Conservation (phyloP, 768 basidiomycete genomes). For the Pleurotus eryngii region DNA sequence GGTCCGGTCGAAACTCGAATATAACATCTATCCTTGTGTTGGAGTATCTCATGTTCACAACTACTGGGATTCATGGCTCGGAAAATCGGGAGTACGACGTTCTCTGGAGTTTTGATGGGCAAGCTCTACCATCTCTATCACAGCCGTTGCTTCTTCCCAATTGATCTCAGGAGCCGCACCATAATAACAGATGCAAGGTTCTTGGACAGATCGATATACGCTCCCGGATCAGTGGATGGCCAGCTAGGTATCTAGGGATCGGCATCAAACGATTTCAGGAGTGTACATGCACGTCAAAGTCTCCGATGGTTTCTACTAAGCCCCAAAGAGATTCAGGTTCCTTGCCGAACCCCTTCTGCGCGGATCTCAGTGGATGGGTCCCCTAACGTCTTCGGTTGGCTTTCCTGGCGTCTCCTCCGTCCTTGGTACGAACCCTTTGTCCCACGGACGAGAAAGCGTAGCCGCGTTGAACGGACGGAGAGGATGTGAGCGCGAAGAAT, state of each 20-base stretch:
- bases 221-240: conserved; percentile 57
- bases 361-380: conserved; percentile 39
- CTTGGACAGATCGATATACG: conserved; percentile 59
- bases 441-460: conserved; percentile 72
- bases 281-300: conserved; percentile 29
- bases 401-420: conserved; percentile 78
- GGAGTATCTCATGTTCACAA: too few species aligned
- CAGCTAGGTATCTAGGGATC: conserved; percentile 37
- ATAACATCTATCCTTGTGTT: too few species aligned
- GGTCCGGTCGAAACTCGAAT: too few species aligned
- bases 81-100: conserved; percentile 39
- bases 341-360: conserved; percentile 46
- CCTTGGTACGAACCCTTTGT: conserved; percentile 72
- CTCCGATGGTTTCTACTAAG: conserved; percentile 50
- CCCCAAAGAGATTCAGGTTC: conserved; percentile 67
- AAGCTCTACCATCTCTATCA: conserved; percentile 77
- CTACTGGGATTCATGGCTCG: background rate
- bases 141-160: conserved; percentile 68
- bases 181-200: conserved; percentile 63
- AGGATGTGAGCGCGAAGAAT: conserved; percentile 69
- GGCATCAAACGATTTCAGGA: too few species aligned
- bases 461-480: conserved; percentile 61
- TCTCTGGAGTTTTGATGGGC: conserved; percentile 65
- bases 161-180: conserved; percentile 56
- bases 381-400: conserved; percentile 59